A percentile compares a stretch with the other conserved stretches of the same genome.
These are phyloP conservation scores for Chimonanthus praecox DNA, from an alignment of 164 flowering plant genomes.

Conservation along the genomic window DNA sequence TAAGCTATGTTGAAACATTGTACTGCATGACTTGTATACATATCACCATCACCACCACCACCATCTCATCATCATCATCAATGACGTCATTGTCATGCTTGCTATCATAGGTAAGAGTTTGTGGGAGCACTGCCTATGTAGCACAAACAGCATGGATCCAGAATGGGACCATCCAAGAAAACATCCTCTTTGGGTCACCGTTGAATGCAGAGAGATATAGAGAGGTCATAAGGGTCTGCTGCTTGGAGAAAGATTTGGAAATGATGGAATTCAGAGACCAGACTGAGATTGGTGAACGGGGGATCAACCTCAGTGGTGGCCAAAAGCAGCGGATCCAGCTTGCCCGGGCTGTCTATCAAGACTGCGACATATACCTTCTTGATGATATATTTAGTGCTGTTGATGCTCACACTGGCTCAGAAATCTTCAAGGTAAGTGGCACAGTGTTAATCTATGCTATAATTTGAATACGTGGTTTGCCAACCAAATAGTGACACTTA, in stretches of 20 bases:
- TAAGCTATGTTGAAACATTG: too few species aligned
- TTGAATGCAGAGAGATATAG: slow-evolving; percentile 61
- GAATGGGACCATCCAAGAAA: slow-evolving; percentile 89
- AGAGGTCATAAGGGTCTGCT: slow-evolving; percentile 68
- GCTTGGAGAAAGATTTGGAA: slow-evolving; percentile 83
- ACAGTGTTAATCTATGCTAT: too few species aligned
- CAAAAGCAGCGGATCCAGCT: slow-evolving; percentile 98
- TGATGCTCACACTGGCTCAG: slow-evolving; percentile 97
- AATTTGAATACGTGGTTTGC: too few species aligned
- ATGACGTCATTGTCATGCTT: not conserved
- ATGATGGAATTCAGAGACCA: slow-evolving; percentile 98
- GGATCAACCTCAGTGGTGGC: slow-evolving; percentile 97
- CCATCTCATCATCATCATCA: too few species aligned
- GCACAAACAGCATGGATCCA: slow-evolving; percentile 99
- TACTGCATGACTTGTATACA: too few species aligned
- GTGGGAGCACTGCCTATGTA: slow-evolving; percentile 90
- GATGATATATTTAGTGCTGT: slow-evolving; percentile 98
- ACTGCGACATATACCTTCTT: slow-evolving; percentile 81
- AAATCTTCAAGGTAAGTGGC: slow-evolving; percentile 72
- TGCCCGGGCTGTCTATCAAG: slow-evolving; percentile 95
- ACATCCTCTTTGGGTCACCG: slow-evolving; percentile 78
- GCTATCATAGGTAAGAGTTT: slow-evolving; percentile 60
- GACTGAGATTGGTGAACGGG: slow-evolving; percentile 98
- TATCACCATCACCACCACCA: too few species aligned
- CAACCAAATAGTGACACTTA: too few species aligned